These are phyloP conservation scores for Quercus aquifolioides DNA, from an alignment of 306 rosid species.

Conservation along the genomic window DNA sequence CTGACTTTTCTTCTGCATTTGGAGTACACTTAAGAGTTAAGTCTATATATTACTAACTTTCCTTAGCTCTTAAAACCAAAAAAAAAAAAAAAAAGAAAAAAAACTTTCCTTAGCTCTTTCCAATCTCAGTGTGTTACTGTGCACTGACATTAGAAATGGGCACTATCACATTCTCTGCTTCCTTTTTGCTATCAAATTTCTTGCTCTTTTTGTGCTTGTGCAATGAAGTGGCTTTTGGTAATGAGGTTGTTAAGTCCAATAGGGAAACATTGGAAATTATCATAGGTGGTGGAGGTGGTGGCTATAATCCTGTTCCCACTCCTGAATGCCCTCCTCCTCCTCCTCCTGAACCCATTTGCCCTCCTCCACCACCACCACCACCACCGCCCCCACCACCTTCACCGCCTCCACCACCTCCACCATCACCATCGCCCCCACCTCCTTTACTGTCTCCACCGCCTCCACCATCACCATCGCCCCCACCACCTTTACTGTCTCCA, in stretches of 20 bases:
- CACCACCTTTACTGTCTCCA: rapidly evolving
- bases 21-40: not conserved
- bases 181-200: conserved; percentile 16
- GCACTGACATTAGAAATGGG: conserved; percentile 14
- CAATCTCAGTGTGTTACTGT: not conserved
- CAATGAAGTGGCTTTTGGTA: not conserved
- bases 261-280: conserved; percentile 40
- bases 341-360: conserved; percentile 15
- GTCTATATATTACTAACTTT: not conserved
- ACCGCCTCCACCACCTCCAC: not conserved
- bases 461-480: rapidly evolving
- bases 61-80: not conserved
- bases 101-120: not conserved
- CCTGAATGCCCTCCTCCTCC: conserved; percentile 27
- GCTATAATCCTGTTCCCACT: conserved; percentile 28
- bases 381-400: rapidly evolving
- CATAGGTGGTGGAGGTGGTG: conserved; percentile 34
- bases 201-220: not conserved
- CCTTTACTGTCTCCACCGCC: not conserved
- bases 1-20: conserved; percentile 15
- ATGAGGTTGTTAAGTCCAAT: conserved; percentile 12
- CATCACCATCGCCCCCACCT: not conserved
- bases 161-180: conserved; percentile 9
- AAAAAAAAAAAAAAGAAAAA: no score
- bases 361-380: rapidly evolving